phyloP scores from a whole-genome alignment of 441 rosid genomes.

The Flueggea neowawraea region DNA sequence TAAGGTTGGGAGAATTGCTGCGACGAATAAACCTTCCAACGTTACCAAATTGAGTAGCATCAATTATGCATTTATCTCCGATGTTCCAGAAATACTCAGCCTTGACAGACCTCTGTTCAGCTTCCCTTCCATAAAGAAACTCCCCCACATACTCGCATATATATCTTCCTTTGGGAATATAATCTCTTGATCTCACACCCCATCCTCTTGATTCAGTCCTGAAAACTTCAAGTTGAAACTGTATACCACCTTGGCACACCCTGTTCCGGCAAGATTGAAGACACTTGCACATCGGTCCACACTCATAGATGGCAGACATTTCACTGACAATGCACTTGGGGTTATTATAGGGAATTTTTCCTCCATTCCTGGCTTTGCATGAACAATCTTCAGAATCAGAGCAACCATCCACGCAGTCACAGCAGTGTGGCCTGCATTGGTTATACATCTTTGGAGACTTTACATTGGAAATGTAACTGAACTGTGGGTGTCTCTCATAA shows the following conservation, averaged over 20 bases:
- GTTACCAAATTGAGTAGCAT: slow-evolving; percentile 62
- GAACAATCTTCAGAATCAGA: slow-evolving; percentile 40
- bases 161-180: slow-evolving; percentile 66
- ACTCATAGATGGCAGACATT: slow-evolving; percentile 55
- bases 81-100: slow-evolving; percentile 63
- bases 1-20: slow-evolving; percentile 78
- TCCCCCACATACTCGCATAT: slow-evolving; percentile 79
- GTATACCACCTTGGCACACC: slow-evolving; percentile 67
- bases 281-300: slow-evolving; percentile 71
- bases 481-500: slow-evolving; percentile 48
- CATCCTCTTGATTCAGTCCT: slow-evolving; percentile 64
- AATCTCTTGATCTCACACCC: slow-evolving; percentile 69
- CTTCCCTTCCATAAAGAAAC: slow-evolving; percentile 53
- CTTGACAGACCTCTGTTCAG: slow-evolving; percentile 35
- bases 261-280: slow-evolving; percentile 57
- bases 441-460: slow-evolving; percentile 36
- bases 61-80: slow-evolving; percentile 47
- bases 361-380: slow-evolving; percentile 54
- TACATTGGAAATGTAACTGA: slow-evolving; percentile 35
- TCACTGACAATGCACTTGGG: slow-evolving; percentile 44
- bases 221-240: slow-evolving; percentile 59
- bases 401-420: slow-evolving; percentile 53
- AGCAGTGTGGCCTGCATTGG: slow-evolving; percentile 34
- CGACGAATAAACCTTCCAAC: slow-evolving; percentile 79
- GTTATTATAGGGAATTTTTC: slow-evolving; percentile 52